phyloP scores from a whole-genome alignment of 2,329 filamentous ascomycete species.

The Sporothrix sp. region DNA sequence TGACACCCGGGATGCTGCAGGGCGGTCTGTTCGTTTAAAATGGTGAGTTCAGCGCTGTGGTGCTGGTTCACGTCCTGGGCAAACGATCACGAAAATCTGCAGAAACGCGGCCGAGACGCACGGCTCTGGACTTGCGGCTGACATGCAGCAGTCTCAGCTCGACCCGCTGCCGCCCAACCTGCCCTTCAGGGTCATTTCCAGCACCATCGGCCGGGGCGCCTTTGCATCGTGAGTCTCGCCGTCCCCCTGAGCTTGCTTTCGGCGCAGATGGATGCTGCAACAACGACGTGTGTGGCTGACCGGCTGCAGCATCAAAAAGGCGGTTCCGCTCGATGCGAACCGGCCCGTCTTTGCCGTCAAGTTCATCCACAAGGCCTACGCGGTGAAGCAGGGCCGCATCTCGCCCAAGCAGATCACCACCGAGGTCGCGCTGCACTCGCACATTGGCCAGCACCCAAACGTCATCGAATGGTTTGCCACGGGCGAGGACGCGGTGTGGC shows the following conservation, averaged over 20 bases:
- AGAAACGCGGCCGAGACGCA: no score
- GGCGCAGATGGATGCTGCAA: neutral
- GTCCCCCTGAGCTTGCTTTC: no score
- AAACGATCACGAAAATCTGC: neutral
- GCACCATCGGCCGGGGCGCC: constrained; percentile 90
- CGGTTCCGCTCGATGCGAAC: constrained; percentile 58
- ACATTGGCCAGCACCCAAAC: constrained; percentile 82
- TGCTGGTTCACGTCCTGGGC: no score
- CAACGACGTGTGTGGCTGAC: constrained; percentile 10
- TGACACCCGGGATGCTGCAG: no score
- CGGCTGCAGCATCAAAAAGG: constrained; percentile 73
- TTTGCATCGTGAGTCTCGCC: constrained; percentile 72
- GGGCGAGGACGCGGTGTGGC: constrained; percentile 77
- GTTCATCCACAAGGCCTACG: constrained; percentile 96
- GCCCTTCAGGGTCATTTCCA: constrained; percentile 89
- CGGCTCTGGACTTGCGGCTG: no score
- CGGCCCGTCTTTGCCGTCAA: constrained; percentile 90
- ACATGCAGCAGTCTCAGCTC: constrained; percentile 71
- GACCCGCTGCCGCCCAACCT: constrained; percentile 76
- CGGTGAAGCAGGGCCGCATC: constrained; percentile 77
- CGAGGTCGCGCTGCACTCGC: constrained; percentile 83
- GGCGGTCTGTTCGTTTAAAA: neutral
- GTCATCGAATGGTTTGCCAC: constrained; percentile 88
- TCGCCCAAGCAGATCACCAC: constrained; percentile 81
- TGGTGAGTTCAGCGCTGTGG: neutral